Evolutionary conservation across 306 rosid species (phyloP).

Genomic region (Cicer arietinum): DNA sequence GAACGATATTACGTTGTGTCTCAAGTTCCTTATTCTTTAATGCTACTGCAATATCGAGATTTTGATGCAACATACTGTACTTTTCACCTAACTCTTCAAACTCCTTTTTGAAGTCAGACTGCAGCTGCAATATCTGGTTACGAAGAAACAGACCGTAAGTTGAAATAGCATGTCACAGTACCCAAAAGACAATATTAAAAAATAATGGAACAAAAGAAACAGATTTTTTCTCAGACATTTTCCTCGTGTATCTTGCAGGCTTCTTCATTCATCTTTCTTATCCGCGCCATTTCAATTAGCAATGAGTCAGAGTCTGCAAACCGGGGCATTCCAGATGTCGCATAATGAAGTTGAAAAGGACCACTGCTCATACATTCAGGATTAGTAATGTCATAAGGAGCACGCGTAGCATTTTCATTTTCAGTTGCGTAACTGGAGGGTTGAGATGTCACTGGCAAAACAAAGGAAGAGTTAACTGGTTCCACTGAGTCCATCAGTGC

Average conservation of each 20-base stretch:
- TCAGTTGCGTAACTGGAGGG: slow-evolving; percentile 10
- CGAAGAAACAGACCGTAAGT: slow-evolving; percentile 28
- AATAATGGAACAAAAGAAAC: neutral
- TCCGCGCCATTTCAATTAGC: slow-evolving; percentile 42
- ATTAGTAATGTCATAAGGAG: slow-evolving; percentile 3
- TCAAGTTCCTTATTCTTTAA: slow-evolving; percentile 40
- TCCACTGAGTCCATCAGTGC: slow-evolving; percentile 1
- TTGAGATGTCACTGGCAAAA: slow-evolving; percentile 32
- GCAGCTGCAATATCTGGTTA: slow-evolving; percentile 43
- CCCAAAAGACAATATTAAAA: slow-evolving; percentile 14
- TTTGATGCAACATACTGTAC: slow-evolving; percentile 42
- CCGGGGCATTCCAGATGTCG: slow-evolving; percentile 37
- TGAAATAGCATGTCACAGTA: neutral
- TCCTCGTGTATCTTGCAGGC: slow-evolving; percentile 32
- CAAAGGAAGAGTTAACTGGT: slow-evolving; percentile 16
- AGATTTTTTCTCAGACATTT: slow-evolving; percentile 34
- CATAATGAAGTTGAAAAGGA: slow-evolving; percentile 29
- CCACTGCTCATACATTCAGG: slow-evolving; percentile 21
- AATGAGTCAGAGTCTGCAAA: slow-evolving; percentile 34
- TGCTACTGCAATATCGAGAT: slow-evolving; percentile 15
- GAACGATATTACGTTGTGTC: slow-evolving; percentile 20
- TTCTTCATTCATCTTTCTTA: slow-evolving; percentile 40
- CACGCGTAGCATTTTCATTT: slow-evolving; percentile 27
- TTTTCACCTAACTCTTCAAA: slow-evolving; percentile 33
- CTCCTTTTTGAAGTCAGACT: slow-evolving; percentile 37